Evolutionary conservation across 169 alveolate genomes (phyloP), one percentile per base, ranked within the genome.

Genomic region (Perkinsus chesapeaki): DNA sequence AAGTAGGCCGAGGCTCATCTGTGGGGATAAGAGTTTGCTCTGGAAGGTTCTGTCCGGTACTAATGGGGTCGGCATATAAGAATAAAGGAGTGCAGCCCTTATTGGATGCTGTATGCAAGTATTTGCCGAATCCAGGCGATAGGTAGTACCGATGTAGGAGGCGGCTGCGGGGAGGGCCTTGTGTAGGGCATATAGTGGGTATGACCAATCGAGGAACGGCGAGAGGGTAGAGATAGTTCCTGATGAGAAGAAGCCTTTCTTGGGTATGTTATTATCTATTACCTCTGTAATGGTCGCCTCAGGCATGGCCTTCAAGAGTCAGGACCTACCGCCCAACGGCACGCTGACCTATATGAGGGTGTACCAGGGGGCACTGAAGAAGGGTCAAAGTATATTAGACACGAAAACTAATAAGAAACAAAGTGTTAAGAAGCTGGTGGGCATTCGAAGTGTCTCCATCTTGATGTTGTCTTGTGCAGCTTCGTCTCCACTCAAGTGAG

Each of bases 41-140:
- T 3, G 97, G 93, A 72, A 94, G 92, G 37, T 96, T 98, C 91
- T 95, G 97, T 19, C 99, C 99, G n/a, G 97, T 98, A 0, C 96
- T 98, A 82, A 96, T 98, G 98, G 99, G 99, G 0, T 97, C 99
- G 36, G 99, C 99, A 0, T 97, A 97, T 95, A 98, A 97, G 94
- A 98, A 98, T 94, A 97, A 97, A 91, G 99, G 99, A 37, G 98
- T 98, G 0, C 99, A 98, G 96, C 96, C 96, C 60, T 97, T 97
- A n/a, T 94, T 98, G 47, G 98, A 98, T 92, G 99, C 99, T 10
- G 99, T 98, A 16, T 95, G 98, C 43, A 97, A 97, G 73, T 98
- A 97, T 94, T 94, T 98, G 38, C 99, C 99, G 19, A 93, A 97
- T 20, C 99, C 99, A 20, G 43, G 91, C 39, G 97, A 95, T 48